These are phyloP conservation scores for Globisporangium spiculum DNA, from an alignment of 352 stramenopile species.

Conservation along the genomic window DNA sequence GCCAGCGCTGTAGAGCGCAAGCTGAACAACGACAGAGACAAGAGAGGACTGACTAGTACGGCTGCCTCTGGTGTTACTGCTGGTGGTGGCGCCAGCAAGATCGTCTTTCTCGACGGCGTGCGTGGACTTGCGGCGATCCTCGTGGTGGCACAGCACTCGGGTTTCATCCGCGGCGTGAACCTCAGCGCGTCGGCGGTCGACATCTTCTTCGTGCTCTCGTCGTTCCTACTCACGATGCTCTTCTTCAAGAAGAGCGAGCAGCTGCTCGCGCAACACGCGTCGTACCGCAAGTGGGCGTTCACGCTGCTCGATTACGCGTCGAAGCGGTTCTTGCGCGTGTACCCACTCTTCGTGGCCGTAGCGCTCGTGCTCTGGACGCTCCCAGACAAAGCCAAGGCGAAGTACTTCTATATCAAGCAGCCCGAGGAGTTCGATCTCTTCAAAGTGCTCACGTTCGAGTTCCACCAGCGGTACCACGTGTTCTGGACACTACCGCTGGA, in stretches of 20 bases:
- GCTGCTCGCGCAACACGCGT: slow-evolving; percentile 17
- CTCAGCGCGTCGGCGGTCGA: slow-evolving; percentile 14
- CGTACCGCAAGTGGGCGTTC: slow-evolving; percentile 11
- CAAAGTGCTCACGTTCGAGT: slow-evolving; percentile 28
- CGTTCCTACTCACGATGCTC: slow-evolving; percentile 26
- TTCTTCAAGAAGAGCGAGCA: slow-evolving; percentile 19
- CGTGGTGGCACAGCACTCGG: slow-evolving; percentile 21
- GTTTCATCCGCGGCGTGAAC: slow-evolving; percentile 16
- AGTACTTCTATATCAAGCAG: slow-evolving; percentile 25
- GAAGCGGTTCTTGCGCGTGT: slow-evolving; percentile 52
- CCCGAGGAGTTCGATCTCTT: slow-evolving; percentile 25
- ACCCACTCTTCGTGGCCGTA: slow-evolving; percentile 39
- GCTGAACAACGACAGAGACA: not conserved
- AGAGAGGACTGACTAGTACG: too few species aligned
- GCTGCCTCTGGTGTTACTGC: not conserved
- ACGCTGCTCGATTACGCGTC: slow-evolving; percentile 37
- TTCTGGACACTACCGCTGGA: slow-evolving; percentile 55
- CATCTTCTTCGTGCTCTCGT: slow-evolving; percentile 27
- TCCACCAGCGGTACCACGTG: slow-evolving; percentile 28
- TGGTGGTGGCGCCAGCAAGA: not conserved
- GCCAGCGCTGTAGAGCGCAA: not conserved
- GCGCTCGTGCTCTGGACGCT: slow-evolving; percentile 30
- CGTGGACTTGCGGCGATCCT: slow-evolving; percentile 18
- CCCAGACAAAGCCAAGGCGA: slow-evolving; percentile 23
- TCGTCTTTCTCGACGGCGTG: slow-evolving; percentile 21